Evolutionary conservation across 768 basidiomycete genomes (phyloP).

Genomic region (Lentinus brumalis): DNA sequence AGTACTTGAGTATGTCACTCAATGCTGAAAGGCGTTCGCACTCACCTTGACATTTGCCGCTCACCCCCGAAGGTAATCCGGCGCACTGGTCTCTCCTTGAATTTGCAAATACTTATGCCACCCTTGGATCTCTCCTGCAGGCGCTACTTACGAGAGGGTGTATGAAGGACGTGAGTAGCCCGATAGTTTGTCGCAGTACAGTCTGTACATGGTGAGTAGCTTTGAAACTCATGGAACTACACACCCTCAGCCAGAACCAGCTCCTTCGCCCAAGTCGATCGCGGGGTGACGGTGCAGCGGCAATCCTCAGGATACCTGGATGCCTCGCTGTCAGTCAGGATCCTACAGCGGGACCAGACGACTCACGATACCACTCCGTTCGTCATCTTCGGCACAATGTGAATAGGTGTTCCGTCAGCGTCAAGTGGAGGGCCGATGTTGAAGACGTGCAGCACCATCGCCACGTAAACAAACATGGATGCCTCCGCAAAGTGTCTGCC

Average conservation of each 20-base stretch:
- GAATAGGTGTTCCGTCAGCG: slow-evolving; percentile 1
- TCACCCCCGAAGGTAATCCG: too few relatives aligned
- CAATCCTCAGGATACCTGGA: slow-evolving; percentile 14
- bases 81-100: too few relatives aligned
- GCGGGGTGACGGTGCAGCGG: slow-evolving; percentile 8
- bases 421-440: slow-evolving; percentile 5
- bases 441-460: slow-evolving; percentile 8
- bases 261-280: slow-evolving; percentile 3
- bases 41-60: too few relatives aligned
- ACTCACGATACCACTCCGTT: slow-evolving; percentile 8
- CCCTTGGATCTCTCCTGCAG: too few relatives aligned
- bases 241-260: neutral
- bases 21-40: too few relatives aligned
- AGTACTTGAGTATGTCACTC: too few relatives aligned
- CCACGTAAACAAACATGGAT: slow-evolving; percentile 2
- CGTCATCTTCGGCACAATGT: neutral
- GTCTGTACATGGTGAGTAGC: neutral
- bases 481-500: slow-evolving; percentile 10
- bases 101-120: too few relatives aligned
- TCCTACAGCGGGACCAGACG: neutral
- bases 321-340: neutral
- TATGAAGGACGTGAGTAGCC: too few relatives aligned
- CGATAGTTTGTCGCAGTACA: neutral
- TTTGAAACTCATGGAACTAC: neutral
- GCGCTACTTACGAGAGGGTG: too few relatives aligned